These are phyloP conservation scores for Talaromyces proteolyticus DNA, from an alignment of 495 filamentous ascomycete genomes.

Conservation along the genomic window DNA sequence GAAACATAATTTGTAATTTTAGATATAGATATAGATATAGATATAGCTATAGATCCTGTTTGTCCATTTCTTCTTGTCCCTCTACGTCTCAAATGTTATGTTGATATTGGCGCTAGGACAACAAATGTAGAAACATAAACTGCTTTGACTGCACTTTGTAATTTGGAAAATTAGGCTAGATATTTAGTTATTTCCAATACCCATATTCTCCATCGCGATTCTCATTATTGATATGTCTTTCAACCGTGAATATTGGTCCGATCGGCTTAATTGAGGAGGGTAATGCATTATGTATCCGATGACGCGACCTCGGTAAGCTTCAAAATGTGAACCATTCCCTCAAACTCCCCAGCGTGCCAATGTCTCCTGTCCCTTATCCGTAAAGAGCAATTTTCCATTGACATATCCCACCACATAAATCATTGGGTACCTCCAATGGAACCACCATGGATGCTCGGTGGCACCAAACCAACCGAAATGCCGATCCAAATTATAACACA, in stretches of 20 bases:
- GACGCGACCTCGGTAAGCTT: background rate
- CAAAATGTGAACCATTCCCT: background rate
- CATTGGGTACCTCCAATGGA: constrained; percentile 1
- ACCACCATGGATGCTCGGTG: constrained; percentile 1
- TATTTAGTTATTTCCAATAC: background rate
- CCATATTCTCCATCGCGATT: too few species aligned
- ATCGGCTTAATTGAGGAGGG: background rate
- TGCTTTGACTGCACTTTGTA: background rate
- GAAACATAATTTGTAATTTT: background rate
- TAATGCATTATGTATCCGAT: background rate
- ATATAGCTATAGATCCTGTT: background rate
- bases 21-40: background rate
- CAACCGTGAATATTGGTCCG: background rate
- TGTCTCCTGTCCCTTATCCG: background rate
- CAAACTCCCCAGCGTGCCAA: background rate
- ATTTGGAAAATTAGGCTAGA: background rate
- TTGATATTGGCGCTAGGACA: background rate
- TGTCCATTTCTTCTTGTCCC: background rate
- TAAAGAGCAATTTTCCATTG: background rate
- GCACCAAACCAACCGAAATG: constrained; percentile 11
- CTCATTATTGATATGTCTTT: too few species aligned
- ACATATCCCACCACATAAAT: background rate
- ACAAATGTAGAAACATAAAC: background rate
- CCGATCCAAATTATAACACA: constrained; percentile 8
- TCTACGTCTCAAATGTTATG: background rate